A percentile compares a stretch with the other conserved stretches of the same genome.
phyloP scores from a whole-genome alignment of 441 rosid genomes.

The Erodium trifolium region DNA sequence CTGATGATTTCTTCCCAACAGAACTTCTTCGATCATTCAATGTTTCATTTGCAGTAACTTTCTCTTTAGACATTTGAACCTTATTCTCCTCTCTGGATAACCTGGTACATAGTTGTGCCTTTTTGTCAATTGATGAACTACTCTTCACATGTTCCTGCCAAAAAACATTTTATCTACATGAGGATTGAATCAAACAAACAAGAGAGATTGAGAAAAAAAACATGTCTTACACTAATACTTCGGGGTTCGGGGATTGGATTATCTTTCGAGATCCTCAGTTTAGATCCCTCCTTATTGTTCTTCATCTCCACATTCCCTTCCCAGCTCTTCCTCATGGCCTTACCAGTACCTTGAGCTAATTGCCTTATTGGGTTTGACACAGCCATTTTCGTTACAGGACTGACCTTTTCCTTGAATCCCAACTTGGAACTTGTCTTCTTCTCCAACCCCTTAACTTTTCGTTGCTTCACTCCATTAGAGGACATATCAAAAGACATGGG shows the following conservation, averaged over 20 bases:
- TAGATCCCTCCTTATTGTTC: slow-evolving; percentile 37
- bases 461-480: slow-evolving; percentile 70
- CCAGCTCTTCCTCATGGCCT: slow-evolving; percentile 92
- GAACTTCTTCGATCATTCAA: slow-evolving; percentile 45
- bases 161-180: slow-evolving; percentile 13
- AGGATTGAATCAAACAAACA: neutral
- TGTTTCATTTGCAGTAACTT: slow-evolving; percentile 37
- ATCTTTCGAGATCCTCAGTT: slow-evolving; percentile 33
- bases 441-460: slow-evolving; percentile 45
- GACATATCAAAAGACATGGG: slow-evolving; percentile 83
- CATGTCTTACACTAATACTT: slow-evolving; percentile 50
- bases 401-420: slow-evolving; percentile 37
- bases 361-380: slow-evolving; percentile 36
- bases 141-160: slow-evolving; percentile 71
- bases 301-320: slow-evolving; percentile 77
- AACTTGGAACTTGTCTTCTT: slow-evolving; percentile 45
- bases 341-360: slow-evolving; percentile 67
- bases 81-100: slow-evolving; percentile 51
- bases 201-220: neutral
- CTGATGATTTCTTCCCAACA: slow-evolving; percentile 40
- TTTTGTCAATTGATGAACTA: slow-evolving; percentile 45
- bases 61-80: slow-evolving; percentile 38
- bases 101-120: slow-evolving; percentile 37
- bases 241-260: slow-evolving; percentile 48
- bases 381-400: slow-evolving; percentile 49